A percentile compares a stretch with the other conserved stretches of the same genome.
These are phyloP conservation scores for Diaporthe destruens DNA, from an alignment of 2,329 filamentous ascomycete species.

Conservation along the genomic window DNA sequence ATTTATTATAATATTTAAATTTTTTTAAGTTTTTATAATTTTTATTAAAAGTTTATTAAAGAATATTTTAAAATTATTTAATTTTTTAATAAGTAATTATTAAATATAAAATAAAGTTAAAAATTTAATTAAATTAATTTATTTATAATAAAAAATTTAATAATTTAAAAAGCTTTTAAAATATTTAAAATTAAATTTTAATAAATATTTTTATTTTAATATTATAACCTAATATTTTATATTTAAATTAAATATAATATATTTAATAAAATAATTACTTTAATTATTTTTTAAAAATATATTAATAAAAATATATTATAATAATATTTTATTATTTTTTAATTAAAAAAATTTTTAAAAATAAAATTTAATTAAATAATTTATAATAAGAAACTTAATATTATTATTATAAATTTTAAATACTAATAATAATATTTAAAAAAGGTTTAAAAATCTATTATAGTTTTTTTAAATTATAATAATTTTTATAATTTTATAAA, in stretches of 20 bases:
- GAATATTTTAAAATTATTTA: neutral
- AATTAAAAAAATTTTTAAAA: neutral
- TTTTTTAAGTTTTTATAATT: neutral
- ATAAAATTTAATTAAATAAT: neutral
- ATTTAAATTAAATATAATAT: neutral
- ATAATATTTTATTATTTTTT: neutral
- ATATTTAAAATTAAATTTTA: neutral
- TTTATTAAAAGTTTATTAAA: neutral
- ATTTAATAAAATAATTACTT: neutral
- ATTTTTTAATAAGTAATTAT: neutral
- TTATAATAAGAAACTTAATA: neutral
- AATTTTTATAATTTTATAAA: too few relatives aligned
- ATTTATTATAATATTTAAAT: neutral
- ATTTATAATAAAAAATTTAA: neutral
- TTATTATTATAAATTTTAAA: neutral
- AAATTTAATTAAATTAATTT: neutral
- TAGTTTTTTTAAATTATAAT: too few relatives aligned
- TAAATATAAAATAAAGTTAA: neutral
- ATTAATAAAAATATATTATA: neutral
- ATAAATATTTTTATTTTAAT: neutral
- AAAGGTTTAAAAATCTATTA: neutral
- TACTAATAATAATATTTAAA: neutral
- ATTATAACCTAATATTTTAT: neutral
- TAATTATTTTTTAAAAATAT: neutral
- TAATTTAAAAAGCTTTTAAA: neutral